phyloP scores from a whole-genome alignment of 164 flowering plant species.

The Cinnamomum chago region DNA sequence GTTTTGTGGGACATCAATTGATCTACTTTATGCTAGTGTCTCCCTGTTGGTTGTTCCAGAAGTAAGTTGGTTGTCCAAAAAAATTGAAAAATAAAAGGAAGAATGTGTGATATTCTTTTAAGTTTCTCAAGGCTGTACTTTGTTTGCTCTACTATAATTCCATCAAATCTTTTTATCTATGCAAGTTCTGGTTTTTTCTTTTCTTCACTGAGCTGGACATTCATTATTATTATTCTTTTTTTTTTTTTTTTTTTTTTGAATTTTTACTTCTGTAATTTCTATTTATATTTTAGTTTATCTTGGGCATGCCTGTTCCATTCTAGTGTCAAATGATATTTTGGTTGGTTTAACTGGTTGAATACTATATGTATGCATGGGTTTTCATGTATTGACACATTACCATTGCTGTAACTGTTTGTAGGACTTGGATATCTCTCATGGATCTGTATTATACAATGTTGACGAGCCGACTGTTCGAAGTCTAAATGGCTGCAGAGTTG shows the following conservation, averaged over 20 bases:
- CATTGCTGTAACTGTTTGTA: conserved; percentile 10
- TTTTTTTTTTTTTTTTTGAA: too few species aligned
- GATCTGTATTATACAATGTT: conserved; percentile 35
- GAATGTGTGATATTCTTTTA: not conserved
- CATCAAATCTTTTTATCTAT: too few species aligned
- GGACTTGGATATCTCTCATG: conserved; percentile 45
- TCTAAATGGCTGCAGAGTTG: conserved; percentile 53
- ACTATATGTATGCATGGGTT: not conserved
- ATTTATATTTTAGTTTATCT: not conserved
- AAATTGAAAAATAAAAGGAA: not conserved
- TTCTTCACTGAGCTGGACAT: not conserved
- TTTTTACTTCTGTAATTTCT: not conserved
- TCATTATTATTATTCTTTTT: too few species aligned
- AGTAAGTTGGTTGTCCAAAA: conserved; percentile 37
- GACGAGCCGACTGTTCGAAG: conserved; percentile 49
- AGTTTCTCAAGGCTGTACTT: not conserved
- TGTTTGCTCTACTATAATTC: not conserved
- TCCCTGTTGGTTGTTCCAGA: conserved; percentile 79
- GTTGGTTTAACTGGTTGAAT: not conserved
- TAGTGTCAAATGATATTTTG: too few species aligned
- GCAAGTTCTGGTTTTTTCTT: too few species aligned
- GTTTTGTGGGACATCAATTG: conserved; percentile 78
- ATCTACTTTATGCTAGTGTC: conserved; percentile 92
- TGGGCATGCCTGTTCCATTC: not conserved
- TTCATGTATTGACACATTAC: not conserved